Percentiles rank a stretch among this genome's conserved stretches.
Conservation (phyloP, 2,329 filamentous ascomycete species). For the Apiospora aurea region DNA sequence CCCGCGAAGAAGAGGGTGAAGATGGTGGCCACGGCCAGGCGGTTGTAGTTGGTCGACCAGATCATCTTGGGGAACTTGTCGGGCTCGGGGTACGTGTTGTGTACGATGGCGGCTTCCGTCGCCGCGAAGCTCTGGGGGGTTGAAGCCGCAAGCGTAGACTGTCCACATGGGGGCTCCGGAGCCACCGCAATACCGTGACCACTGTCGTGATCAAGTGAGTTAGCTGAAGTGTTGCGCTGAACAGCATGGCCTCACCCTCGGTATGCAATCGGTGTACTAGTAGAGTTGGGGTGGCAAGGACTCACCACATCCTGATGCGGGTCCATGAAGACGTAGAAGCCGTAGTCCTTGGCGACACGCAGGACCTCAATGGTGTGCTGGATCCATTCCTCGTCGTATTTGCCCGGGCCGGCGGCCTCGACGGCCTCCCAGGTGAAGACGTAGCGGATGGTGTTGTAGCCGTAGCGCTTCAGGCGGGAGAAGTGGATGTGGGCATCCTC, state of each 20-base stretch:
- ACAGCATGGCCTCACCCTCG: background rate
- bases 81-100: conserved; percentile 90
- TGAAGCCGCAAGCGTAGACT: conserved; percentile 89
- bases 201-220: conserved; percentile 56
- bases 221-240: background rate
- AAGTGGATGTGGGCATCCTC: conserved; percentile 89
- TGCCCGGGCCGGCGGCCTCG: conserved; percentile 87
- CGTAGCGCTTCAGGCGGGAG: conserved; percentile 82
- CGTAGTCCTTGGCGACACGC: conserved; percentile 84
- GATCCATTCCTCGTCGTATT: conserved; percentile 94
- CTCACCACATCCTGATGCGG: conserved; percentile 95
- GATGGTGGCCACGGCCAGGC: conserved; percentile 85
- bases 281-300: too few species aligned
- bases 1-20: conserved; percentile 96
- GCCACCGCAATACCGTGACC: conserved; percentile 93
- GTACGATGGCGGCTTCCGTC: conserved; percentile 91
- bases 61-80: conserved; percentile 97
- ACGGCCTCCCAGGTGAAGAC: conserved; percentile 99
- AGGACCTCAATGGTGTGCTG: conserved; percentile 87
- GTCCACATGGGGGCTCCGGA: conserved; percentile 99
- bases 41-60: conserved; percentile 96
- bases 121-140: conserved; percentile 82
- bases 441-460: conserved; percentile 96
- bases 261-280: background rate
- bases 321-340: conserved; percentile 98